phyloP scores from a whole-genome alignment of 1,139 yeast species.

The Torulaspora globosa region DNA sequence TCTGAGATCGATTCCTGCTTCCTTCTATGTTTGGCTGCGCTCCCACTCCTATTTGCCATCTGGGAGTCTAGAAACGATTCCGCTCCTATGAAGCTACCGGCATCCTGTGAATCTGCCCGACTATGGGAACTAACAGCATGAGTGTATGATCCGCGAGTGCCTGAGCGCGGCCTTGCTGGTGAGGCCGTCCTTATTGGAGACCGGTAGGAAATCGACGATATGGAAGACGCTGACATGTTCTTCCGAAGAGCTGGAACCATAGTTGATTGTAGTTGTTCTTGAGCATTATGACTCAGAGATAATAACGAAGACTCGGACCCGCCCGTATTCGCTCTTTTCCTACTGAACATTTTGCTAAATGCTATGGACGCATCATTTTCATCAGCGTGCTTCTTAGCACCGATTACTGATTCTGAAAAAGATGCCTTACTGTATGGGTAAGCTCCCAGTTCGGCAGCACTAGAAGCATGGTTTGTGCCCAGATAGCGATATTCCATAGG shows the following conservation, averaged over 20 bases:
- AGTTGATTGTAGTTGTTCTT: conserved; percentile 9
- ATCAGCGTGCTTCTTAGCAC: conserved; percentile 17
- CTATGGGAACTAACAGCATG: conserved; percentile 1
- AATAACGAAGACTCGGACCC: conserved; percentile 31
- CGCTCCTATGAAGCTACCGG: conserved; percentile 1
- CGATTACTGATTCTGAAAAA: conserved; percentile 7
- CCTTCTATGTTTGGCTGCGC: conserved; percentile 10
- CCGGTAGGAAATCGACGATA: conserved; percentile 27
- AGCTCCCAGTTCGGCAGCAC: background rate
- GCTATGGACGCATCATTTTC: conserved; percentile 39
- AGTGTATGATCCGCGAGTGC: conserved; percentile 26
- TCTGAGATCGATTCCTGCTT: conserved; percentile 30
- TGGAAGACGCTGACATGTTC: conserved; percentile 26
- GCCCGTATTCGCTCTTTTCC: conserved; percentile 34
- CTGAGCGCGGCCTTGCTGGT: conserved; percentile 33
- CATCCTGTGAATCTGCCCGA: conserved; percentile 4
- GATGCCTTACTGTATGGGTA: conserved; percentile 1
- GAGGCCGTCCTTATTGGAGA: conserved; percentile 34
- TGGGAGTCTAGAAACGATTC: conserved; percentile 11
- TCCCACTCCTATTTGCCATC: conserved; percentile 2
- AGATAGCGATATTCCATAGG: background rate
- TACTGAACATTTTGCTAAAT: conserved; percentile 35
- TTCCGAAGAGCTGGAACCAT: conserved; percentile 20
- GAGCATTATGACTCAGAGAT: conserved; percentile 15
- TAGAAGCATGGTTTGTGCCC: background rate